A percentile compares a stretch with the other conserved stretches of the same genome.
Conservation (phyloP, 306 rosid species). For the Corylus heterophylla region DNA sequence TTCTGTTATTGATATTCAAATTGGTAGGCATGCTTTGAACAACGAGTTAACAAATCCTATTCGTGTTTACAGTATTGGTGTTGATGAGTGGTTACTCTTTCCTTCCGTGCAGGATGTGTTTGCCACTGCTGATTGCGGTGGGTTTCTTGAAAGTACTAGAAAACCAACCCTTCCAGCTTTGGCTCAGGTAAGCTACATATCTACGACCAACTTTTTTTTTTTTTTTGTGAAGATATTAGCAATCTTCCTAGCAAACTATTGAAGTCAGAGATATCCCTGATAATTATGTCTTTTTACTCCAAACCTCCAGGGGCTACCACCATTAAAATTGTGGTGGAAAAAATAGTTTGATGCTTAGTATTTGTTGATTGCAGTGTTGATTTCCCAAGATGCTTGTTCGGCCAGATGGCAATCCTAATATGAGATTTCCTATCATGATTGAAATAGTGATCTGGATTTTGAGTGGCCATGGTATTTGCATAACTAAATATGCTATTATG, state of each 20-base stretch:
- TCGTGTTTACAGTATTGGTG: too few relatives aligned
- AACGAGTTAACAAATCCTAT: too few relatives aligned
- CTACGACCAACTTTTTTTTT: not conserved
- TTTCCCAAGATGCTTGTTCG: not conserved
- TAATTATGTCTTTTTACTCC: not conserved
- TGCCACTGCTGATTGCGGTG: too few relatives aligned
- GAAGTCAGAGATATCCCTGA: not conserved
- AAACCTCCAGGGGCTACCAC: too few relatives aligned
- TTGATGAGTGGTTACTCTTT: too few relatives aligned
- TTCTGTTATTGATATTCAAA: too few relatives aligned
- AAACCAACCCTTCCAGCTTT: slow-evolving; percentile 79
- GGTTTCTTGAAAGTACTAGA: slow-evolving; percentile 91
- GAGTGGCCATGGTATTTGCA: slow-evolving; percentile 8
- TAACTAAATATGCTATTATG: not conserved
- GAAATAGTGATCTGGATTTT: not conserved
- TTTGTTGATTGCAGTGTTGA: not conserved
- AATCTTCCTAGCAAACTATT: slow-evolving; percentile 17
- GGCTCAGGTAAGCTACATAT: slow-evolving; percentile 66
- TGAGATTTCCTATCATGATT: not conserved
- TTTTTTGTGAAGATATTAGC: not conserved
- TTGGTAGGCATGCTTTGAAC: too few relatives aligned
- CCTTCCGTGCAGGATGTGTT: too few relatives aligned
- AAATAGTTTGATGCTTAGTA: not conserved
- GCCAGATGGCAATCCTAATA: not conserved
- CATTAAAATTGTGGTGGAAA: not conserved